phyloP scores from a whole-genome alignment of 2,329 filamentous ascomycete genomes.

The Alternaria solani region DNA sequence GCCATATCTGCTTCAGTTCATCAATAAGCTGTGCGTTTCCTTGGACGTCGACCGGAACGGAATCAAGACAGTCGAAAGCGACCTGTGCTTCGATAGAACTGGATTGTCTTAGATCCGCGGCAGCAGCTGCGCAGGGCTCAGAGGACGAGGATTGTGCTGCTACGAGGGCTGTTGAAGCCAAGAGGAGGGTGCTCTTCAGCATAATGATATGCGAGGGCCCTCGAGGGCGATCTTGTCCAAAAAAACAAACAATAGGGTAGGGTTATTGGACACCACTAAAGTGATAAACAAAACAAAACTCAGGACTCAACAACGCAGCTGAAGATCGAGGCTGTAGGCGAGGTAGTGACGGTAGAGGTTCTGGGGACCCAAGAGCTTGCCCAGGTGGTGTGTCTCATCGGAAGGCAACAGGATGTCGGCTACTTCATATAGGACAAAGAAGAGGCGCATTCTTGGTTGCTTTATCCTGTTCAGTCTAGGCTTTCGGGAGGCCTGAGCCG shows the following conservation, averaged over 20 bases:
- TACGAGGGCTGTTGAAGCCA: constrained; percentile 24
- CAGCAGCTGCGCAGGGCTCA: constrained; percentile 33
- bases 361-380: constrained; percentile 7
- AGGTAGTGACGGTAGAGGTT: background rate
- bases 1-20: constrained; percentile 40
- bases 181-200: constrained; percentile 20
- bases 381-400: constrained; percentile 8
- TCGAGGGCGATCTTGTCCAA: background rate
- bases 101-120: constrained; percentile 9
- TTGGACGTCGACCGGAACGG: constrained; percentile 42
- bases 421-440: constrained; percentile 13
- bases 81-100: constrained; percentile 25
- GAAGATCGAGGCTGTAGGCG: background rate
- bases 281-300: constrained; percentile 3
- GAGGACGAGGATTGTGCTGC: constrained; percentile 22
- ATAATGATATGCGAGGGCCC: constrained; percentile 9
- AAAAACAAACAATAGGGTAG: background rate
- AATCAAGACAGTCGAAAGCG: constrained; percentile 41
- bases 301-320: background rate
- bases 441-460: constrained; percentile 1
- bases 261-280: background rate
- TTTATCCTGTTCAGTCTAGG: constrained; percentile 7
- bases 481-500: constrained; percentile 9
- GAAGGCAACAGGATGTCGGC: constrained; percentile 13
- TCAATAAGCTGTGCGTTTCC: constrained; percentile 38